Conservation (phyloP, 805 yeast genomes). For the Ogataea kodamae region DNA sequence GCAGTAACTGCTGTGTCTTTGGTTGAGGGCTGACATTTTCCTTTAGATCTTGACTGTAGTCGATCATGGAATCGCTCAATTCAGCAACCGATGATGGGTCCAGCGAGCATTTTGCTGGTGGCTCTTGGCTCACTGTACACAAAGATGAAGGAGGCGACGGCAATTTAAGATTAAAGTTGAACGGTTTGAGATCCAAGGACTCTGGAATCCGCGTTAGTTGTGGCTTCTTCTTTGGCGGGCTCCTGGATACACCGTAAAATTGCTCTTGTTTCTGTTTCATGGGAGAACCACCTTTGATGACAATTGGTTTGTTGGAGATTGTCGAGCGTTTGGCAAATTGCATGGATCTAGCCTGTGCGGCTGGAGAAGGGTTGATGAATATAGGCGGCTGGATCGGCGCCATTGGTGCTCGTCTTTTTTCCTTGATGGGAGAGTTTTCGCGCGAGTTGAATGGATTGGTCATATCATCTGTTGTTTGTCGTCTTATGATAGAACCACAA, state of each 20-base stretch:
- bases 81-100: constrained; percentile 22
- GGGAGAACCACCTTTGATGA: constrained; percentile 30
- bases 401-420: background rate
- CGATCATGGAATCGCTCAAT: constrained; percentile 29
- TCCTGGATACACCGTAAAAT: constrained; percentile 8
- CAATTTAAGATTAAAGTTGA: constrained; percentile 9
- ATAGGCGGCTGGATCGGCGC: constrained; percentile 19
- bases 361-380: constrained; percentile 4
- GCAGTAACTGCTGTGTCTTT: constrained; percentile 2
- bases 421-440: constrained; percentile 22
- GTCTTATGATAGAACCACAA: constrained; percentile 23
- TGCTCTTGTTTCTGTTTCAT: constrained; percentile 14
- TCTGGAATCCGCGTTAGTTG: constrained; percentile 1
- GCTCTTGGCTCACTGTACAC: constrained; percentile 1
- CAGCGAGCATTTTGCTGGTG: constrained; percentile 1
- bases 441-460: constrained; percentile 27
- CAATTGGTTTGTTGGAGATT: constrained; percentile 26
- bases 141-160: constrained; percentile 8
- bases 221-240: constrained; percentile 2
- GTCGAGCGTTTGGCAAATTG: constrained; percentile 16
- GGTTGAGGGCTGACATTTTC: constrained; percentile 11
- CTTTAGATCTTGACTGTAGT: constrained; percentile 25
- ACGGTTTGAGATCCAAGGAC: constrained; percentile 7
- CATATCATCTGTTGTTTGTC: constrained; percentile 16
- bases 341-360: constrained; percentile 2